phyloP scores from a whole-genome alignment of 1,284 basidiomycete species.

The Apiotrichum mycotoxinovorans region DNA sequence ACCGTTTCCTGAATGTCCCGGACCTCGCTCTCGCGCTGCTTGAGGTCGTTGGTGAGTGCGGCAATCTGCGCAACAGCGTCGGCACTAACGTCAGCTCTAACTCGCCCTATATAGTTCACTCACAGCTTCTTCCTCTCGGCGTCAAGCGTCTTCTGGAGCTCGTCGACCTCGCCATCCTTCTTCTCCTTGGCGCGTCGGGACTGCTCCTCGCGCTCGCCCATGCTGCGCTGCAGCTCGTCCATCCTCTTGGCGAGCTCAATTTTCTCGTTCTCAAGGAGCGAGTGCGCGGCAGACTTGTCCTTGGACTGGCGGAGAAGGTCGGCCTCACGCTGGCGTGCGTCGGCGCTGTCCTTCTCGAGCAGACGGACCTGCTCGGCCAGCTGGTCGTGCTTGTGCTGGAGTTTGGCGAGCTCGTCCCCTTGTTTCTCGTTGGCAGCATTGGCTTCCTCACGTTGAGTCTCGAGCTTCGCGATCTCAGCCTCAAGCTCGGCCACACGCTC shows the following conservation, averaged over 20 bases:
- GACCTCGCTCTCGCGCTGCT: conserved; percentile 72
- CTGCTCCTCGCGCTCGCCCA: conserved; percentile 76
- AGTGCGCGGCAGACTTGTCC: conserved; percentile 29
- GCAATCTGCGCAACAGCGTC: conserved; percentile 60
- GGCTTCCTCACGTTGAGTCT: conserved; percentile 79
- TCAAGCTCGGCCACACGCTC: conserved; percentile 80
- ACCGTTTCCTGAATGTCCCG: conserved; percentile 58
- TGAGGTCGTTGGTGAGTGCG: conserved; percentile 62
- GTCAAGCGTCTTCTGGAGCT: conserved; percentile 69
- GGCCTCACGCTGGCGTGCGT: conserved; percentile 64
- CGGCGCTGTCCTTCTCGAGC: conserved; percentile 70
- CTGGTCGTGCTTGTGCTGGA: conserved; percentile 62
- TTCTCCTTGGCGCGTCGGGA: conserved; percentile 70
- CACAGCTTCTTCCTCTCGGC: conserved; percentile 67
- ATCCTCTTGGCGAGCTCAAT: conserved; percentile 63
- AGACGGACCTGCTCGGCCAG: conserved; percentile 77
- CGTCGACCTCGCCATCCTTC: conserved; percentile 63
- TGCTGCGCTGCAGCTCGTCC: conserved; percentile 68
- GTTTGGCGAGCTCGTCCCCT: conserved; percentile 27
- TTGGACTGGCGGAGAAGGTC: conserved; percentile 53
- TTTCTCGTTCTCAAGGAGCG: conserved; percentile 53
- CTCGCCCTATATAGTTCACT: conserved; percentile 31
- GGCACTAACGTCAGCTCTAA: conserved; percentile 56
- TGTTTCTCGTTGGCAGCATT: conserved; percentile 28
- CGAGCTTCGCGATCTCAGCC: conserved; percentile 75